Conservation (phyloP, 306 rosid species). For the Cucurbita ficifolia region DNA sequence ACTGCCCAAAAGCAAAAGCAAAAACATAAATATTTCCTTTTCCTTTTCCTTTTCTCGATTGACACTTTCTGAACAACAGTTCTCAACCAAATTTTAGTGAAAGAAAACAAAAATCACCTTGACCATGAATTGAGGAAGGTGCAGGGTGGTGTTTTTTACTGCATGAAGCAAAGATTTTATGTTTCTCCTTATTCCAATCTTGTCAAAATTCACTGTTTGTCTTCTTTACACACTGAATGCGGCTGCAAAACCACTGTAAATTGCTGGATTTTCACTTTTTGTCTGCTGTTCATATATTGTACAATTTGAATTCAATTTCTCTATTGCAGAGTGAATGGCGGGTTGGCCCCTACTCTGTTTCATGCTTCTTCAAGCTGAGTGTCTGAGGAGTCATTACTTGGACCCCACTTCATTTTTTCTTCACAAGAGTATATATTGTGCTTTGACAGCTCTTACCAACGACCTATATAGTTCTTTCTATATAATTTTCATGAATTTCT, state of each 20-base stretch:
- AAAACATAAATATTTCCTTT: not conserved
- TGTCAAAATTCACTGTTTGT: not conserved
- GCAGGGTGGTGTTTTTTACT: not conserved
- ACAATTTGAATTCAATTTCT: not conserved
- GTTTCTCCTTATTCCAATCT: not conserved
- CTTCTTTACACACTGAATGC: not conserved
- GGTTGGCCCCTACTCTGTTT: constrained; percentile 17
- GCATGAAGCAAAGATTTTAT: constrained; percentile 4
- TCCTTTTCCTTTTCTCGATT: not conserved
- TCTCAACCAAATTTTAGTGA: not conserved
- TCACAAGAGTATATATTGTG: not conserved
- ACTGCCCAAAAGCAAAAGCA: not conserved
- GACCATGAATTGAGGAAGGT: not conserved
- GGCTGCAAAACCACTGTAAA: not conserved
- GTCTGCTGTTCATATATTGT: not conserved
- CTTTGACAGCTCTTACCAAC: not conserved
- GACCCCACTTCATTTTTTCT: constrained; percentile 18
- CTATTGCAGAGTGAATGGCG: constrained; percentile 9
- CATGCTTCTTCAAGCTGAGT: constrained; percentile 28
- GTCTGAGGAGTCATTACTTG: constrained; percentile 16
- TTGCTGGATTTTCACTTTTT: not conserved
- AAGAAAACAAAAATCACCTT: not conserved
- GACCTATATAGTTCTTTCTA: not conserved
- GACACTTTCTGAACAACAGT: not conserved
- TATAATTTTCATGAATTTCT: not conserved